Evolutionary conservation across 768 basidiomycete species (phyloP).

Genomic region (Suillus clintonianus): DNA sequence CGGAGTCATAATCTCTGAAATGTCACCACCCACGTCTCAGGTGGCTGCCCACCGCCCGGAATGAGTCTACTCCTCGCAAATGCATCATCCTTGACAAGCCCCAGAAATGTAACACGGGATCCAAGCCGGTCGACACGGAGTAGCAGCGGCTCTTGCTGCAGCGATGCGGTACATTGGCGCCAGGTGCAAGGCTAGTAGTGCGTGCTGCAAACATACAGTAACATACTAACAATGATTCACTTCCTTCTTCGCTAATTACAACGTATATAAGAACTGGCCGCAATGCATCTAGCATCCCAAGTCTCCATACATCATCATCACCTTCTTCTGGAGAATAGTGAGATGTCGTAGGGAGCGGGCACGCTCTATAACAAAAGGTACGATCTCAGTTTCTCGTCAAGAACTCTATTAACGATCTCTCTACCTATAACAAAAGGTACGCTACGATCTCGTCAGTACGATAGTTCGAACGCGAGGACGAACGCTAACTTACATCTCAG

Average conservation of each 20-base stretch:
- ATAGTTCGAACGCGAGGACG: too few relatives aligned
- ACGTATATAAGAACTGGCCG: background rate
- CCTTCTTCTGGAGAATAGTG: too few relatives aligned
- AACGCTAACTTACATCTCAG: too few relatives aligned
- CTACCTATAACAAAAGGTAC: too few relatives aligned
- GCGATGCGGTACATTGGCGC: background rate
- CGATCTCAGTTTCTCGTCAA: too few relatives aligned
- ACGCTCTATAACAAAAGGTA: too few relatives aligned
- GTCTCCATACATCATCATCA: background rate
- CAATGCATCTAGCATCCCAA: background rate
- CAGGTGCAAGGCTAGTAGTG: too few relatives aligned
- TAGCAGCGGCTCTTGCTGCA: background rate
- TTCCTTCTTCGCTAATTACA: background rate
- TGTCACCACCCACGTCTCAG: slow-evolving; percentile 8
- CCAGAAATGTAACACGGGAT: background rate
- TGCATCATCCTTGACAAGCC: background rate
- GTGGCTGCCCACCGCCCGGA: background rate
- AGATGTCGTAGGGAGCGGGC: too few relatives aligned
- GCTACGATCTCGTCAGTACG: too few relatives aligned
- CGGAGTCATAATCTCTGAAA: background rate
- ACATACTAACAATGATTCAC: too few relatives aligned
- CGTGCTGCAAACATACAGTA: too few relatives aligned
- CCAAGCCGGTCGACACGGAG: slow-evolving; percentile 12
- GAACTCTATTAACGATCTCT: too few relatives aligned
- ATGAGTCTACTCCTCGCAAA: slow-evolving; percentile 6